Conservation (phyloP, 345 rosid genomes). For the Mercurialis annua region DNA sequence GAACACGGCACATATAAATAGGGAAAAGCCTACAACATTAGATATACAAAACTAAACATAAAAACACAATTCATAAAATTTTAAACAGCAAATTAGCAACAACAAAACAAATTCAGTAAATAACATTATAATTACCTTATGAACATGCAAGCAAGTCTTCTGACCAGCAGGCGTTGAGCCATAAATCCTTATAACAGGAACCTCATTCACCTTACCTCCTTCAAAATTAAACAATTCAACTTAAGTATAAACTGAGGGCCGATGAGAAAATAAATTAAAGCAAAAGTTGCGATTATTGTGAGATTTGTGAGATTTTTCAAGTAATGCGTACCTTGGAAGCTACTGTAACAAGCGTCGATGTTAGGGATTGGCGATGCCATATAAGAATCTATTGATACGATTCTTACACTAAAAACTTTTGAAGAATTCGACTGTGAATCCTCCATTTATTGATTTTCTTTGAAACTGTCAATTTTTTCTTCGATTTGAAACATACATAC, state of each 20-base stretch:
- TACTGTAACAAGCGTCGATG: slow-evolving; percentile 69
- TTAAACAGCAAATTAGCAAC: too few species aligned
- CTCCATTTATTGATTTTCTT: slow-evolving; percentile 28
- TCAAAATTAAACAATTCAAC: slow-evolving; percentile 7
- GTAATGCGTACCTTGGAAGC: slow-evolving; percentile 78
- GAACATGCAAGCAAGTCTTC: slow-evolving; percentile 92
- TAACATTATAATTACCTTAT: slow-evolving; percentile 44
- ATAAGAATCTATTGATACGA: slow-evolving; percentile 77
- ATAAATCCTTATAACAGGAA: slow-evolving; percentile 79
- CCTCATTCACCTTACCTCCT: slow-evolving; percentile 84
- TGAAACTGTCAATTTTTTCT: not conserved
- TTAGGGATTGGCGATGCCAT: slow-evolving; percentile 80
- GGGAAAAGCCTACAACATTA: slow-evolving; percentile 69
- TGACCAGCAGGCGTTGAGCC: slow-evolving; percentile 94
- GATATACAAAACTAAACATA: slow-evolving; percentile 2
- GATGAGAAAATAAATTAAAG: not conserved
- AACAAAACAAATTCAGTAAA: not conserved
- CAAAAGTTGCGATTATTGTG: too few species aligned
- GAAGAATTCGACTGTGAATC: slow-evolving; percentile 47
- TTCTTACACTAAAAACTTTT: slow-evolving; percentile 69
- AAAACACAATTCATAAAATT: not conserved
- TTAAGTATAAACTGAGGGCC: too few species aligned
- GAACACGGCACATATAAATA: slow-evolving; percentile 75
- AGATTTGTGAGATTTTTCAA: not conserved
- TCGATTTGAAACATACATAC: not conserved